Percentiles rank a stretch among this genome's conserved stretches.
phyloP scores from a whole-genome alignment of 2,329 filamentous ascomycete genomes.

The Fusarium aywerte region DNA sequence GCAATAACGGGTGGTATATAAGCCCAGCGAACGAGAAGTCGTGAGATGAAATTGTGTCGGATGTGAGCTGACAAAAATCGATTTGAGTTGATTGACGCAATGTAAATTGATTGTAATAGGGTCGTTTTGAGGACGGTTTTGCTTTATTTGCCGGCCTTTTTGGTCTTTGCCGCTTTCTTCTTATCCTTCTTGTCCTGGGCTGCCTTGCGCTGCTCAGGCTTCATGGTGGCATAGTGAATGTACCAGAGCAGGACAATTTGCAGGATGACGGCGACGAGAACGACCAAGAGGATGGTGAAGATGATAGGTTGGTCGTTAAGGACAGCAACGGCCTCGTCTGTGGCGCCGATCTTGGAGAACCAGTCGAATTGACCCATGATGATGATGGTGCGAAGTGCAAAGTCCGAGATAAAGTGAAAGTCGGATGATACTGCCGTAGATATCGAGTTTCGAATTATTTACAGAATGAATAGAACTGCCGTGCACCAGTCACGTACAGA shows the following conservation, averaged over 20 bases:
- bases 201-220: conserved; percentile 69
- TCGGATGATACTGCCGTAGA: conserved; percentile 1
- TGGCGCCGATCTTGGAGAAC: conserved; percentile 67
- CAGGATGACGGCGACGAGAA: conserved; percentile 60
- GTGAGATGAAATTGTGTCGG: background rate
- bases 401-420: background rate
- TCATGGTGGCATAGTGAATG: conserved; percentile 69
- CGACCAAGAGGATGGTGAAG: conserved; percentile 67
- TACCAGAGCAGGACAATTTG: conserved; percentile 64
- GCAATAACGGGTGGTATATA: background rate
- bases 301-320: conserved; percentile 70
- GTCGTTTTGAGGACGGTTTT: conserved; percentile 10
- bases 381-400: background rate
- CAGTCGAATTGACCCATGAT: conserved; percentile 66
- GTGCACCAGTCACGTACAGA: conserved; percentile 46
- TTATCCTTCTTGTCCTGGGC: conserved; percentile 58
- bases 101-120: background rate
- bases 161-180: conserved; percentile 53
- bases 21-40: background rate
- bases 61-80: background rate
- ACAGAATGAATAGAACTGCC: conserved; percentile 13
- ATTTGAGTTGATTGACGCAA: background rate
- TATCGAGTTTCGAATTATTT: conserved; percentile 7
- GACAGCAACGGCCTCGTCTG: conserved; percentile 66
- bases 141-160: conserved; percentile 12